A percentile compares a stretch with the other conserved stretches of the same genome.
Conservation (phyloP, 2,329 filamentous ascomycete genomes). For the Phialophora macrospora region DNA sequence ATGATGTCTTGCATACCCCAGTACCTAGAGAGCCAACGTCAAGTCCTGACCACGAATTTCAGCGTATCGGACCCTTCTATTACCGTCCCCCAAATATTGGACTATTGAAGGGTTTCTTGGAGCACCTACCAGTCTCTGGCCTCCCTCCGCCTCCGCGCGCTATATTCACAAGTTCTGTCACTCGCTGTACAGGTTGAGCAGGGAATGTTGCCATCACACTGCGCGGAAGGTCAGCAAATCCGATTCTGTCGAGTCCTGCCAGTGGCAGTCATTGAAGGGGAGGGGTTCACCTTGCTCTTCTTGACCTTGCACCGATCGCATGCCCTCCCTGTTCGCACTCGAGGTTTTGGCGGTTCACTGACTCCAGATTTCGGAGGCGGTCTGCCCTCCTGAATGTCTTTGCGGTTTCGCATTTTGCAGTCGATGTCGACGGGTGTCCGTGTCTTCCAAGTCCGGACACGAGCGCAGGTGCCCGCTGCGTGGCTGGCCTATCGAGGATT, state of each 20-base stretch:
- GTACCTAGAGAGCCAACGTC: constrained; percentile 24
- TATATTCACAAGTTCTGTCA: constrained; percentile 34
- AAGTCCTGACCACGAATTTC: background rate
- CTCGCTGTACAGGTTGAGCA: constrained; percentile 28
- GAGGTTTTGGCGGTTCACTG: constrained; percentile 16
- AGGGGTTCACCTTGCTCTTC: constrained; percentile 30
- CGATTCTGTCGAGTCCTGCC: background rate
- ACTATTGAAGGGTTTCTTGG: background rate
- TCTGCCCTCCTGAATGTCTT: constrained; percentile 20
- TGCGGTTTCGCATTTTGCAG: constrained; percentile 24
- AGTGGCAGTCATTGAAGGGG: background rate
- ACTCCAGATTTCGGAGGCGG: constrained; percentile 13
- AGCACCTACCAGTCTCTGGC: constrained; percentile 33
- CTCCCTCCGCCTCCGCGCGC: constrained; percentile 31
- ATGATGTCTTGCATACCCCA: constrained; percentile 33
- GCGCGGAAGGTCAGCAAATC: constrained; percentile 11
- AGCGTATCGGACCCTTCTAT: background rate
- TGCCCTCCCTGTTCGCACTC: constrained; percentile 30
- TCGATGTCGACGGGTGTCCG: background rate
- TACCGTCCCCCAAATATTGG: background rate
- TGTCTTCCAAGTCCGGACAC: background rate
- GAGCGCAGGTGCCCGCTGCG: background rate
- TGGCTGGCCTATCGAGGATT: background rate
- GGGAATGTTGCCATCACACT: constrained; percentile 34
- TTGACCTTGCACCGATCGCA: constrained; percentile 36